Evolutionary conservation across 2,329 filamentous ascomycete species (phyloP), one percentile per base, ranked within the genome.

Genomic region (Sarocladiaceae sp.): DNA sequence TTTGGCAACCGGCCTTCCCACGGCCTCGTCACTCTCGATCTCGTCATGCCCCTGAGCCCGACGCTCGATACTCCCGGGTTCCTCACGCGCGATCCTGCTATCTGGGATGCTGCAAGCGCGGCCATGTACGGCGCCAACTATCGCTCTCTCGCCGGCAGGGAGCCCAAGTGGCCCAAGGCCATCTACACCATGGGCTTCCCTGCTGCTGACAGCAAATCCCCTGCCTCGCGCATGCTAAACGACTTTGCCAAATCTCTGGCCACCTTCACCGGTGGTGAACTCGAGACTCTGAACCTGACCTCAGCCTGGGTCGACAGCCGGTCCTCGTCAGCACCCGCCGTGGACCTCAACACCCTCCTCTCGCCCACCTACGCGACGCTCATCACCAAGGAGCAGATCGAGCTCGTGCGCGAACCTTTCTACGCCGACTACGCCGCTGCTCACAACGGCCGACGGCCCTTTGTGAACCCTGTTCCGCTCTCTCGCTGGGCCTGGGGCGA

Each of bases 1-100:
- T 73, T 68, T 27, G 72, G 68, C 0, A 69, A 70, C 47, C 58
- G 70, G 0, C 70, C 70, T 0, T 64, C 63, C 35, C 62, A 66
- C 5, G 64, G 57, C 0, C 54, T 68, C 3, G 64, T 72, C 3
- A 51, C 50, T 0, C 55, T 73, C 0, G 64, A 68, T n/a, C 51
- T 62, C 2, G 67, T 66, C 3, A 59, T 72, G 48, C 67, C 71
- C 1, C 51, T 74, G 1, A 62, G 60, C 0, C 56, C 64, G 0
- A 55, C 57, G 0, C 58, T 72, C 13, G 72, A 75, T 42, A 74
- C 70, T 0, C 57, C 67, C 0, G 70, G 69, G 0, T 63, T 73
- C 42, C 52, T 72, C 15, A 53, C 60, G 4, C 58, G 69, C 12
- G 62, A 66, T 41, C 55, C 61, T 1, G 41, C 46, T 1, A 37